Evolutionary conservation across 1,139 yeast genomes (phyloP).

Genomic region (Yamadazyma epiphylla): DNA sequence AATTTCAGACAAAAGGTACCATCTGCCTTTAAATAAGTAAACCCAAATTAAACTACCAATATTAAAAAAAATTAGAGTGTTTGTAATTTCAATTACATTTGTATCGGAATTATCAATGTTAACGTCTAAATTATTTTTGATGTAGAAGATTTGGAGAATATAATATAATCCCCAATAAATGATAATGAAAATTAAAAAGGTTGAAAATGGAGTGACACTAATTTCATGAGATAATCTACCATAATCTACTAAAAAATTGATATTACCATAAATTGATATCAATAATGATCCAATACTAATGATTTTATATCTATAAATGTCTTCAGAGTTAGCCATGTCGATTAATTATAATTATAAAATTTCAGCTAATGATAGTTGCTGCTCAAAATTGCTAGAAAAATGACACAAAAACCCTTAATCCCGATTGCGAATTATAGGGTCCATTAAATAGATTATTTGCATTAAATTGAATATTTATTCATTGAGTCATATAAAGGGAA

Average conservation of each 20-base stretch:
- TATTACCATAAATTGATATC: slow-evolving; percentile 51
- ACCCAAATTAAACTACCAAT: slow-evolving; percentile 59
- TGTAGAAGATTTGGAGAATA: slow-evolving; percentile 41
- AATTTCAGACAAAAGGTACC: slow-evolving; percentile 53
- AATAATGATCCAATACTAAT: slow-evolving; percentile 47
- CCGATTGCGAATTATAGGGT: too few relatives aligned
- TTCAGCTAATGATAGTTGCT: too few relatives aligned
- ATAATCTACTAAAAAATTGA: slow-evolving; percentile 49
- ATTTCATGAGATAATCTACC: slow-evolving; percentile 41
- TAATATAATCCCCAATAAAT: slow-evolving; percentile 58
- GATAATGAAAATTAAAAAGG: slow-evolving; percentile 47
- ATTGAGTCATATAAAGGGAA: too few relatives aligned
- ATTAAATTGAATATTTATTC: too few relatives aligned
- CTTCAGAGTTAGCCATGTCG: slow-evolving; percentile 4
- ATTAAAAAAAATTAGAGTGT: slow-evolving; percentile 62
- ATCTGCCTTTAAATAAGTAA: slow-evolving; percentile 52
- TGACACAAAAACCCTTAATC: neutral
- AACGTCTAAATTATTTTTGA: slow-evolving; percentile 42
- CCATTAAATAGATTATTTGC: too few relatives aligned
- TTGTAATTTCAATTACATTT: slow-evolving; percentile 10
- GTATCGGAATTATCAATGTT: slow-evolving; percentile 12
- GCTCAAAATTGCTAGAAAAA: neutral
- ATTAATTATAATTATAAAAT: too few relatives aligned
- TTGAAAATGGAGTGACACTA: slow-evolving; percentile 65
- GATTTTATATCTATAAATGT: slow-evolving; percentile 30